A percentile compares a stretch with the other conserved stretches of the same genome.
Evolutionary conservation across 73 alveolate species (phyloP).

Genomic region (Blepharisma stoltei): DNA sequence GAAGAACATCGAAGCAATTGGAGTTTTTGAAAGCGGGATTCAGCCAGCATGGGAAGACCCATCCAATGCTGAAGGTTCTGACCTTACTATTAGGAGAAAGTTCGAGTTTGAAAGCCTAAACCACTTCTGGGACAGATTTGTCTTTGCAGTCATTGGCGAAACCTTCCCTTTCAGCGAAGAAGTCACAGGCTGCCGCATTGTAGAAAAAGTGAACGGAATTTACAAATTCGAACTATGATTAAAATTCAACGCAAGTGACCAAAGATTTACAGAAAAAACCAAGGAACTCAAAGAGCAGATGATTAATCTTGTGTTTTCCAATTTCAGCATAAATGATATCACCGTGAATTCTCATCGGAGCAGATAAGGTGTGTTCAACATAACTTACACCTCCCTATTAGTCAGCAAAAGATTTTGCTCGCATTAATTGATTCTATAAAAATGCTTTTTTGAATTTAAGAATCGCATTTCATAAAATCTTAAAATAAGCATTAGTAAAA

Average conservation of each 20-base stretch:
- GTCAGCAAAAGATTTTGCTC: too few species aligned
- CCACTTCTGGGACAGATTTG: conserved; percentile 4
- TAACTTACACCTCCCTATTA: too few species aligned
- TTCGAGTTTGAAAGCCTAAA: not conserved
- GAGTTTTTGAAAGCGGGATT: conserved; percentile 17
- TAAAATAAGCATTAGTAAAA: too few species aligned
- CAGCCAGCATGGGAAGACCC: conserved; percentile 36
- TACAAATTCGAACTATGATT: conserved; percentile 22
- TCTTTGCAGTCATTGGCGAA: conserved; percentile 19
- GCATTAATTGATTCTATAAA: too few species aligned
- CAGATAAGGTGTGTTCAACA: too few species aligned
- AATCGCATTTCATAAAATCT: too few species aligned
- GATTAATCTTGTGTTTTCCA: too few species aligned
- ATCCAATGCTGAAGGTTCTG: conserved; percentile 24
- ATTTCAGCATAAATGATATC: too few species aligned
- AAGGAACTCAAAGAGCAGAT: not conserved
- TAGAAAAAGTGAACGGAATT: conserved; percentile 8
- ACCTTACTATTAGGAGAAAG: not conserved
- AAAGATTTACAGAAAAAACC: not conserved
- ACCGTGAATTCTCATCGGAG: too few species aligned
- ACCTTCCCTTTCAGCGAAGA: conserved; percentile 28
- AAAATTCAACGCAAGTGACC: not conserved
- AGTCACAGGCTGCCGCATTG: conserved; percentile 22
- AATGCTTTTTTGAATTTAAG: too few species aligned
- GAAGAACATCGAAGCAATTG: conserved; percentile 16